Conservation (phyloP, 2,329 filamentous ascomycete species). For the Clonostachys byssicola region DNA sequence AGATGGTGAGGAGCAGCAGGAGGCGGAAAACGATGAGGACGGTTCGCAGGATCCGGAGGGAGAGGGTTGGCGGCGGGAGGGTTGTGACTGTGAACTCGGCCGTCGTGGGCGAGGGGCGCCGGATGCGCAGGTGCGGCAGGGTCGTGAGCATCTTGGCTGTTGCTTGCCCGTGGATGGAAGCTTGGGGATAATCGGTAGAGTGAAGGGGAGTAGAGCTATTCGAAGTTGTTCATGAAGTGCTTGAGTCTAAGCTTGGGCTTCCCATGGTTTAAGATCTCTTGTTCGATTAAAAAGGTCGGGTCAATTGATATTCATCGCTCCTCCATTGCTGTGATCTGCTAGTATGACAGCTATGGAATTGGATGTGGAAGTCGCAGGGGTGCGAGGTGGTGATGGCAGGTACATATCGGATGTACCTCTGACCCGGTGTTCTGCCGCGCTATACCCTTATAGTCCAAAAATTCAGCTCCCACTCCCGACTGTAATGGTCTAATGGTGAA, state of each 20-base stretch:
- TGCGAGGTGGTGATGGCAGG: too few relatives aligned
- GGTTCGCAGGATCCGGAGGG: constrained; percentile 38
- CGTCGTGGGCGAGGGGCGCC: constrained; percentile 80
- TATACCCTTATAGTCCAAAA: background rate
- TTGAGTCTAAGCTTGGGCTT: too few relatives aligned
- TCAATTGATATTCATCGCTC: too few relatives aligned
- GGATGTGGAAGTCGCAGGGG: background rate
- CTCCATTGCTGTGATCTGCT: too few relatives aligned
- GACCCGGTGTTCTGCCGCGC: background rate
- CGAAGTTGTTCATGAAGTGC: too few relatives aligned
- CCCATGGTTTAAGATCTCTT: too few relatives aligned
- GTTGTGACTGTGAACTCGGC: constrained; percentile 90
- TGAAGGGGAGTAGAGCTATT: background rate
- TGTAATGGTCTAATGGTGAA: constrained; percentile 63
- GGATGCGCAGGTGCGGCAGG: constrained; percentile 54
- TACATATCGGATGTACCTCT: too few relatives aligned
- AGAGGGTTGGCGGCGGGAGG: constrained; percentile 48
- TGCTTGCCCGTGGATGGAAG: background rate
- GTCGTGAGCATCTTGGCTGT: constrained; percentile 54
- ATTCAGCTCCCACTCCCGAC: constrained; percentile 24
- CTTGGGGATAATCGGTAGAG: background rate
- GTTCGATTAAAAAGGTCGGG: too few relatives aligned
- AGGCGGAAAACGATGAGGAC: constrained; percentile 38
- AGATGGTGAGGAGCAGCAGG: constrained; percentile 30
- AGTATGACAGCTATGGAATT: background rate